Base-by-base conservation (phyloP, 2,329 filamentous ascomycete species). In the Lecanicillium sp. region DNA sequence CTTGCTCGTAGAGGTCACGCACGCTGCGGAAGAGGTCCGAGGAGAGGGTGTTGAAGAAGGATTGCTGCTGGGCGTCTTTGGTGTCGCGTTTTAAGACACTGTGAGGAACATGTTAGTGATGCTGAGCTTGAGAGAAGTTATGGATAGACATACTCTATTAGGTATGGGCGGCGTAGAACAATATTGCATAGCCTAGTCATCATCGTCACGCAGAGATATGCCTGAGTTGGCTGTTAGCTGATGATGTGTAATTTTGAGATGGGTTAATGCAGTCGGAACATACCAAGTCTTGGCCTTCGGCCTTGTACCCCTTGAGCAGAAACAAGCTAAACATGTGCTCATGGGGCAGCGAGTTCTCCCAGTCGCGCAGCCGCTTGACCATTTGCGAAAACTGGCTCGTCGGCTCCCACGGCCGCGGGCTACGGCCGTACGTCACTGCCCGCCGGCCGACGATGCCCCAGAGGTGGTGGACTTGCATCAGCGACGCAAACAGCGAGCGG, bases 141-240 rank as follows among this genome's bases (percentile, higher is more conserved):
- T n/a, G n/a, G n/a, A n/a, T n/a, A n/a, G n/a, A 46, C 64, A 36
- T 55, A 74, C 71, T 74, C 66, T 33, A 62, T 57, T 31, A 76
- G 49, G 47, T 75, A 75, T n/a, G 70, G 65, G 39, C 71, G 69
- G 14, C 73, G 65, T 17, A 75, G 55, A 12, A 77, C 66, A 39
- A 77, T 75, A 41, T 77, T 73, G 50, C 72, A 76, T 5, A 77
- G 63, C 3, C 72, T 65, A 2, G 70, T 65, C 39, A 72, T 67
- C 59, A 74, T 74, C 4, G 72, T 74, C 5, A 75, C 65, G 30
- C 68, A 68, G 10, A 76, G 60, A 49, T 77, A 77, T 1, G 68
- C 70, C 71, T 74, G 18, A 11, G 29, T 9, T 7, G 7, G 22
- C 6, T 13, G 37, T 49, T 25, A 47, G 44, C 19, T 14, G 32